A percentile compares a stretch with the other conserved stretches of the same genome.
phyloP scores from a whole-genome alignment of 495 filamentous ascomycete genomes.

The Evernia prunastri region DNA sequence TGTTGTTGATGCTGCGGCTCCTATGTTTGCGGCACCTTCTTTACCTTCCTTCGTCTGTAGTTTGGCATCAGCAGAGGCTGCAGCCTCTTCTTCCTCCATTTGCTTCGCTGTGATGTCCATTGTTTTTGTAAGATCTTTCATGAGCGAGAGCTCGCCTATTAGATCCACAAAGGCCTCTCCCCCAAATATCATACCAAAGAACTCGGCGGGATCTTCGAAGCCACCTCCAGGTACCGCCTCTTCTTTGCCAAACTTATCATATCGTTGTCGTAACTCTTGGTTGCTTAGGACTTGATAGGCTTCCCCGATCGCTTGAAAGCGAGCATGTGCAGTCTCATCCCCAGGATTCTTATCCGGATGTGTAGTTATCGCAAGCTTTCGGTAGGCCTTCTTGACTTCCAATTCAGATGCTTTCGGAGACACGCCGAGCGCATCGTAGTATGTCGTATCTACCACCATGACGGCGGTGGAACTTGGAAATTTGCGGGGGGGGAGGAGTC shows the following conservation, averaged over 20 bases:
- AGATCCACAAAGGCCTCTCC: conserved; percentile 91
- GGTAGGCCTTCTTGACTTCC: conserved; percentile 99
- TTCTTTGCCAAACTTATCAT: conserved; percentile 96
- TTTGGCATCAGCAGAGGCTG: conserved; percentile 45
- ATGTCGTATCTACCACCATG: conserved; percentile 80
- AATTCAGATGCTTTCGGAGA: conserved; percentile 82
- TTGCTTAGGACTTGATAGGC: conserved; percentile 96
- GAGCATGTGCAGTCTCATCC: conserved; percentile 86
- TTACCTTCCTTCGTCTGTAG: conserved; percentile 36
- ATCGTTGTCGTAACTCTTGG: conserved; percentile 74
- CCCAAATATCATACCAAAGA: conserved; percentile 98
- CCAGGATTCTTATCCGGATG: conserved; percentile 97
- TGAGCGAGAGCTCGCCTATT: conserved; percentile 85
- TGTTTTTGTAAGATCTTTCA: conserved; percentile 83
- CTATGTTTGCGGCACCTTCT: conserved; percentile 25
- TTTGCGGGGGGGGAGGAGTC: neutral
- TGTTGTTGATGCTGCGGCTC: conserved; percentile 22
- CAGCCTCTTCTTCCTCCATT: conserved; percentile 56
- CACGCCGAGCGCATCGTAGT: conserved; percentile 89
- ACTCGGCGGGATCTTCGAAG: conserved; percentile 94
- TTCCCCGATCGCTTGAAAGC: conserved; percentile 95
- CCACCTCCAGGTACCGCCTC: conserved; percentile 77
- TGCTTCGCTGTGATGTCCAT: conserved; percentile 84
- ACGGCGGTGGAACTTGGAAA: conserved; percentile 19
- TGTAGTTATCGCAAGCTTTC: conserved; percentile 82